Evolutionary conservation across 75 land plant species (phyloP).

Genomic region (Gnetum montanum): DNA sequence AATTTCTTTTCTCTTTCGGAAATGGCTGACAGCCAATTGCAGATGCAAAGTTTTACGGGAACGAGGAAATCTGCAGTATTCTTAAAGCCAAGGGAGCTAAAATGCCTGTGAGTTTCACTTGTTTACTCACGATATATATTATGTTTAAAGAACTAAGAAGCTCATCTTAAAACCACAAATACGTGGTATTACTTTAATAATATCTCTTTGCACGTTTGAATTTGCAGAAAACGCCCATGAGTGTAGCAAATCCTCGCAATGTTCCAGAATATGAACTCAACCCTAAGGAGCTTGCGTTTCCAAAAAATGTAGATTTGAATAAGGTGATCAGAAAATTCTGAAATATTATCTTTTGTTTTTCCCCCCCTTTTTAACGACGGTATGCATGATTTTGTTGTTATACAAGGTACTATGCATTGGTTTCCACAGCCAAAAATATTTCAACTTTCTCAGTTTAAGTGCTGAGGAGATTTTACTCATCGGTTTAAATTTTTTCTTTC

Average conservation of each 20-base stretch:
- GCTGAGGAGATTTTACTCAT: too few relatives aligned
- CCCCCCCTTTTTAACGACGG: too few relatives aligned
- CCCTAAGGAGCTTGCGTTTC: conserved; percentile 57
- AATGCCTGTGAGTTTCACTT: conserved; percentile 37
- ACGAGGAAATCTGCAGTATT: conserved; percentile 60
- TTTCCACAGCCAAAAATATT: too few relatives aligned
- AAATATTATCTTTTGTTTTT: too few relatives aligned
- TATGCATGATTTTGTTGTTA: too few relatives aligned
- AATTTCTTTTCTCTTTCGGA: not conserved
- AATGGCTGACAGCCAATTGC: conserved; percentile 55
- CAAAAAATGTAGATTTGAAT: conserved; percentile 29
- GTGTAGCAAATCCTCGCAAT: conserved; percentile 56
- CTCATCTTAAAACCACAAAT: not conserved
- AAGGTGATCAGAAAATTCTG: not conserved
- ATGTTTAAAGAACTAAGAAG: not conserved
- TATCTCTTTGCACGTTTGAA: too few relatives aligned
- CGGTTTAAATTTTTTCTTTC: too few relatives aligned
- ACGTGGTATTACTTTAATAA: not conserved
- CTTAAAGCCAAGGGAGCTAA: conserved; percentile 74
- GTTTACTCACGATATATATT: not conserved
- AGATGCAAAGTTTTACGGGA: conserved; percentile 78
- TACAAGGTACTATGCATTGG: too few relatives aligned
- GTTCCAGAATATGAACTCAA: conserved; percentile 94
- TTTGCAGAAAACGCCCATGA: conserved; percentile 72
- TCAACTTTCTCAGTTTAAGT: too few relatives aligned